Percentiles rank a stretch among this genome's conserved stretches.
Evolutionary conservation across 208 protist genomes (phyloP).

Genomic region (Leishmania martiniquensis): DNA sequence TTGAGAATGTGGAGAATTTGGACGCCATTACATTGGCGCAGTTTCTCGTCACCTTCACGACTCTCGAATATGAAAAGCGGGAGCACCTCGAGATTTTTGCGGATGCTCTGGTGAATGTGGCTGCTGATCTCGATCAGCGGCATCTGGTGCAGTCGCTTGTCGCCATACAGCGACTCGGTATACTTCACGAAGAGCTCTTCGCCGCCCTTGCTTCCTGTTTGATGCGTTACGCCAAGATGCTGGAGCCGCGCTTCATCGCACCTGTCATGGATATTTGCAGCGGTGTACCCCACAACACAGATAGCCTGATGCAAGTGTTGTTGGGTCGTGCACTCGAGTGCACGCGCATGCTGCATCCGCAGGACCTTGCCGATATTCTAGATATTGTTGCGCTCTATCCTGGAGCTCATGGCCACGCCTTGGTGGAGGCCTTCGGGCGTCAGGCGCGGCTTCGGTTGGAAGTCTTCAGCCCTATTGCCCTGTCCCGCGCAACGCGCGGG

Average conservation of each 20-base stretch:
- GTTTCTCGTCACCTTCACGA: conserved; percentile 69
- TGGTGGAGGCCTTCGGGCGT: conserved; percentile 71
- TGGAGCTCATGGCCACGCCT: conserved; percentile 57
- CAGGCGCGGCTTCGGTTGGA: conserved; percentile 78
- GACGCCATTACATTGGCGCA: conserved; percentile 72
- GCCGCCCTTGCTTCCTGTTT: conserved; percentile 44
- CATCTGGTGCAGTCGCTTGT: conserved; percentile 81
- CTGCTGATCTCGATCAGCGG: conserved; percentile 60
- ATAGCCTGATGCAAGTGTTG: conserved; percentile 63
- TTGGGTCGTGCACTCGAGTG: conserved; percentile 74
- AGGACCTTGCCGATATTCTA: conserved; percentile 69
- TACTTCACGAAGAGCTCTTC: conserved; percentile 79
- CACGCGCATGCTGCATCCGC: conserved; percentile 56
- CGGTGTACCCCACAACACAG: conserved; percentile 51
- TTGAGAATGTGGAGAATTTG: conserved; percentile 83
- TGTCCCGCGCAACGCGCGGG: conserved; percentile 57
- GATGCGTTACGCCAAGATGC: conserved; percentile 38
- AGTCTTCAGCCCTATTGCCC: conserved; percentile 56
- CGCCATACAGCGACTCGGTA: conserved; percentile 62
- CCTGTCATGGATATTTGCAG: conserved; percentile 89
- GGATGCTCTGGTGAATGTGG: conserved; percentile 80
- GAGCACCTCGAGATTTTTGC: conserved; percentile 90
- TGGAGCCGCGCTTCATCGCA: conserved; percentile 64
- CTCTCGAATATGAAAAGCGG: conserved; percentile 62
- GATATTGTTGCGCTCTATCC: conserved; percentile 77